phyloP scores from a whole-genome alignment of 768 basidiomycete species.

The Mrakia frigida region DNA sequence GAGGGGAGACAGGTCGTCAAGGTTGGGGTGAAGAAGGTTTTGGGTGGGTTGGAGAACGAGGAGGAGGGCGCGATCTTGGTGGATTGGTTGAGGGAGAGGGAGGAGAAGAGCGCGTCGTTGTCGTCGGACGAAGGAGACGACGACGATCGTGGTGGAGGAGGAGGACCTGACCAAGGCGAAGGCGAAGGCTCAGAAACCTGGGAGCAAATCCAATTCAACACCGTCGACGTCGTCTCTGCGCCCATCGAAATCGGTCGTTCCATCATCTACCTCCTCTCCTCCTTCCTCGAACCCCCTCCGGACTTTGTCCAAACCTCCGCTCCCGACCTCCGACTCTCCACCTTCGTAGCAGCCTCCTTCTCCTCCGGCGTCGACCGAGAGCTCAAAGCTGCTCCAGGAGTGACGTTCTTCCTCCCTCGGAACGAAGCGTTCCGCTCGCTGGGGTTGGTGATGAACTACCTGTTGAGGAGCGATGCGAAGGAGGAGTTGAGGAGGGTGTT shows the following conservation, averaged over 20 bases:
- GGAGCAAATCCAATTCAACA: slow-evolving; percentile 67
- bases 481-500: slow-evolving; percentile 76
- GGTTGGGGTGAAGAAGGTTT: slow-evolving; percentile 46
- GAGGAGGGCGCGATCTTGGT: neutral
- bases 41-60: slow-evolving; percentile 36
- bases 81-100: too few relatives aligned
- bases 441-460: slow-evolving; percentile 81
- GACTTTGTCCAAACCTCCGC: slow-evolving; percentile 76
- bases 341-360: slow-evolving; percentile 83
- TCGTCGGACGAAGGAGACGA: too few relatives aligned
- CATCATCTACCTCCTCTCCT: slow-evolving; percentile 82
- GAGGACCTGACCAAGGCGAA: slow-evolving; percentile 21
- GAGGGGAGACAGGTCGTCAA: slow-evolving; percentile 48
- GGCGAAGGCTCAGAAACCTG: slow-evolving; percentile 39
- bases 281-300: slow-evolving; percentile 72
- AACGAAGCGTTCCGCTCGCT: slow-evolving; percentile 85
- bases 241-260: slow-evolving; percentile 69
- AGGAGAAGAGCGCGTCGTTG: too few relatives aligned
- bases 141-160: neutral
- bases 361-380: slow-evolving; percentile 74
- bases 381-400: slow-evolving; percentile 57
- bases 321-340: slow-evolving; percentile 75
- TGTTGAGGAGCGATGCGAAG: slow-evolving; percentile 65
- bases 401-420: slow-evolving; percentile 78
- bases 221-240: slow-evolving; percentile 65